Evolutionary conservation across 176 grass and related monocot genomes (phyloP).

Genomic region (Oryza rufipogon): DNA sequence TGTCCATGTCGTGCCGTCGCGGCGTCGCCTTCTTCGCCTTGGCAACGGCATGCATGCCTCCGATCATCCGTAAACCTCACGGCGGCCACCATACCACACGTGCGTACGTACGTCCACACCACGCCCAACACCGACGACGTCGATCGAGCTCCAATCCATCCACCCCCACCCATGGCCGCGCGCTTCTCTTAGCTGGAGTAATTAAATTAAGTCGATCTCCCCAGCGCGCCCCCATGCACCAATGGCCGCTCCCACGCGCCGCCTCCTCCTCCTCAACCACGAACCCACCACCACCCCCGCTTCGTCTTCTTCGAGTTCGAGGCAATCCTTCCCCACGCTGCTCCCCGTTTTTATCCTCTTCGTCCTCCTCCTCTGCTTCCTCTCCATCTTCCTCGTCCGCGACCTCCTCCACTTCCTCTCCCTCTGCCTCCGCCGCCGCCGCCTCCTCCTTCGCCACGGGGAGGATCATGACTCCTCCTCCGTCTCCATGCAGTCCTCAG

Average conservation of each 20-base stretch:
- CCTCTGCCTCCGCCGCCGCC: constrained; percentile 56
- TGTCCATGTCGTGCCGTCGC: constrained; percentile 49
- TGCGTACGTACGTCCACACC: no score
- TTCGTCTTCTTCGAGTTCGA: background rate
- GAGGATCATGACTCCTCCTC: background rate
- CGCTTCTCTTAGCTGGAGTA: background rate
- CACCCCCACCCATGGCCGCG: background rate
- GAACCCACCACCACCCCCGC: background rate
- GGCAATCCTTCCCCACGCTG: constrained; percentile 48
- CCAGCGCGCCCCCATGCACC: background rate
- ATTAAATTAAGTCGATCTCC: background rate
- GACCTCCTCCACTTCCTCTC: constrained; percentile 66
- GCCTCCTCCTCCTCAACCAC: constrained; percentile 18
- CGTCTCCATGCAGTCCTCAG: background rate
- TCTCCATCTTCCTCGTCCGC: constrained; percentile 62
- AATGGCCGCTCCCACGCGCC: constrained; percentile 32
- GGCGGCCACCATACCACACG: no score
- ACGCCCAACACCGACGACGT: background rate
- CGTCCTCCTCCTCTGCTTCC: constrained; percentile 63
- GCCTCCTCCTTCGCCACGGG: constrained; percentile 1
- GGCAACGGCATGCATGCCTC: background rate
- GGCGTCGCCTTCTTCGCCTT: constrained; percentile 52
- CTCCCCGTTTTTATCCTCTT: constrained; percentile 59
- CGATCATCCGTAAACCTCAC: constrained; percentile 46
- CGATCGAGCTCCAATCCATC: background rate